Base-by-base conservation (phyloP, 1,284 basidiomycete genomes). In the Trichosporon asahii region DNA sequence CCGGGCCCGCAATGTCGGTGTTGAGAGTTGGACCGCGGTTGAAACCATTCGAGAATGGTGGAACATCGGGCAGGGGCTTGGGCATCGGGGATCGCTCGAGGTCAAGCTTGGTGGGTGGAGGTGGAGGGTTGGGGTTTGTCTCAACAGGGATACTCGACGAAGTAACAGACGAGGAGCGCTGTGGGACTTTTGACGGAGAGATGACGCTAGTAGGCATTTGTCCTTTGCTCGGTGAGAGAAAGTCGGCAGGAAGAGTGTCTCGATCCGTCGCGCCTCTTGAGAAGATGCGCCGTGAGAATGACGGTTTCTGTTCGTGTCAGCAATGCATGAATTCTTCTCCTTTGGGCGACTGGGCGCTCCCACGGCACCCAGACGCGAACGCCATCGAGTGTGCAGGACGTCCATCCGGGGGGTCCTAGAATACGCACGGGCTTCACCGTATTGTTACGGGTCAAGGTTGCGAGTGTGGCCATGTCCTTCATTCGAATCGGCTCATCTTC, bases 391-490 rank as follows among this genome's bases (percentile, higher is more conserved):
- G 21, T 27, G 27, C 27, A 67, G 6, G 44, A 53, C 33, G 29
- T 7, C 21, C 46, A 12, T 31, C 40, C 35, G 8, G 29, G n/a
- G 14, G 57, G 29, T n/a, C 23, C 21, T 23, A n/a, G 64, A 23
- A 27, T 44, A 70, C 72, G 60, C 66, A 73, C 72, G 31, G 72
- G 70, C 68, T 73, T 71, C 53, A 55, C 40, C 12, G 70, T 71
- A 33, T 68, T 69, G 40, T 64, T 69, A 18, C 72, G 25, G 15
- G 72, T 71, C 8, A 73, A 29, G 15, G 70, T 73, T 8, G 72
- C 72, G 3, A 73, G 60, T 7, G 72, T 73, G 21, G 75, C 72
- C 27, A 78, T 66, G 73, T 82, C 79, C 55, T 76, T 72, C 76
- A 78, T 72, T 27, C 78, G 70, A 55, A 79, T 68, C 2, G 71